Percentiles rank a stretch among this genome's conserved stretches.
phyloP scores from a whole-genome alignment of 139 green algal species.

The Spirogloea muscicola region DNA sequence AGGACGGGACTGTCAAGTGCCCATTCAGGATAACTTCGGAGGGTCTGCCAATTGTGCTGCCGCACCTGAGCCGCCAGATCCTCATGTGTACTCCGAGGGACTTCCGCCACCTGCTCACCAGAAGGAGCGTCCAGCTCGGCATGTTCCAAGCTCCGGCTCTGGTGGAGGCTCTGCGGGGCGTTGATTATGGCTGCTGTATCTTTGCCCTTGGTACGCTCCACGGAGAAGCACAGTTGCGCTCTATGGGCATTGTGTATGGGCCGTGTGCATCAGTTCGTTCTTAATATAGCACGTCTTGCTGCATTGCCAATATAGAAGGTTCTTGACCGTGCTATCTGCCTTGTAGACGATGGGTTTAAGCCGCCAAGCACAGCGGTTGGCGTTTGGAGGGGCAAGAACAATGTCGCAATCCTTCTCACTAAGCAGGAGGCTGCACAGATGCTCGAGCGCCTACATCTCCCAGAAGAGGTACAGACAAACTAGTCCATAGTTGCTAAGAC shows the following conservation, averaged over 20 bases:
- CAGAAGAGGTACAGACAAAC: too few species aligned
- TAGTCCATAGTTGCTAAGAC: too few species aligned
- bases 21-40: slow-evolving; percentile 29
- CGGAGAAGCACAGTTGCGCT: too few species aligned
- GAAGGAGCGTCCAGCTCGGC: neutral
- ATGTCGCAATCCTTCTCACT: slow-evolving; percentile 15
- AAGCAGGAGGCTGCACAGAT: slow-evolving; percentile 28
- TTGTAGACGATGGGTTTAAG: neutral
- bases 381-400: slow-evolving; percentile 11
- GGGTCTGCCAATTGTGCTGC: slow-evolving; percentile 30
- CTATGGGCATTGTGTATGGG: too few species aligned
- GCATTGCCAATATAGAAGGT: too few species aligned
- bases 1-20: slow-evolving; percentile 16
- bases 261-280: too few species aligned
- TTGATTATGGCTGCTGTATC: too few species aligned
- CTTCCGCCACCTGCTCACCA: slow-evolving; percentile 7
- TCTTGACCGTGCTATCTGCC: neutral
- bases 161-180: too few species aligned
- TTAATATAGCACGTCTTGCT: too few species aligned
- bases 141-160: neutral
- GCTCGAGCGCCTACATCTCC: slow-evolving; percentile 15
- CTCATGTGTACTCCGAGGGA: slow-evolving; percentile 17
- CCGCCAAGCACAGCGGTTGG: slow-evolving; percentile 9
- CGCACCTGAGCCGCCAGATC: slow-evolving; percentile 40
- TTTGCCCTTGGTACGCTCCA: too few species aligned